phyloP scores from a whole-genome alignment of 2,329 filamentous ascomycete species.

The Hymenoscyphus fraxineus region DNA sequence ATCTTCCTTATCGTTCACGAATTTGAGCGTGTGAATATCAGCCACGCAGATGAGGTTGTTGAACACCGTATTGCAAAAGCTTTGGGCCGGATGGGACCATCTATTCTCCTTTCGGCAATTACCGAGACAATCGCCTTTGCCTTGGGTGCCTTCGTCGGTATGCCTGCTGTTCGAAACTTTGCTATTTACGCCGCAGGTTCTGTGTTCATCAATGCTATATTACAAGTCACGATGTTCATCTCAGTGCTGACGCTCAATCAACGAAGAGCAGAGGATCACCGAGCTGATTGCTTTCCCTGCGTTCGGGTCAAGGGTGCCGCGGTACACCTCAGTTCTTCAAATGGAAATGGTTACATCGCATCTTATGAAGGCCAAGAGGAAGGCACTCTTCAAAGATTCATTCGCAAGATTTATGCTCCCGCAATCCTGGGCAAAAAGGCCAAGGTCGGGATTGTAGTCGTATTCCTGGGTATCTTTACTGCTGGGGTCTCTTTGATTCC shows the following conservation, averaged over 20 bases:
- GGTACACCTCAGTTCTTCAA: slow-evolving; percentile 59
- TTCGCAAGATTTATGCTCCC: slow-evolving; percentile 85
- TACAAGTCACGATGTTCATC: slow-evolving; percentile 96
- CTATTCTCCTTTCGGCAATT: slow-evolving; percentile 89
- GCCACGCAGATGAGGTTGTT: slow-evolving; percentile 82
- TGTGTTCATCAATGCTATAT: slow-evolving; percentile 92
- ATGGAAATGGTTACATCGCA: slow-evolving; percentile 46
- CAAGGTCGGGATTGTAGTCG: slow-evolving; percentile 69
- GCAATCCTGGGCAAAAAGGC: slow-evolving; percentile 73
- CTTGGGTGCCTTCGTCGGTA: slow-evolving; percentile 87
- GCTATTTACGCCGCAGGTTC: slow-evolving; percentile 94
- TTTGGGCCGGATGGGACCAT: slow-evolving; percentile 93
- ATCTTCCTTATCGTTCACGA: slow-evolving; percentile 99
- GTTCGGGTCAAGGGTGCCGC: slow-evolving; percentile 73
- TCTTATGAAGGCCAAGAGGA: slow-evolving; percentile 65
- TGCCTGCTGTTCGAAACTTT: slow-evolving; percentile 97
- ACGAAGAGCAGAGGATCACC: slow-evolving; percentile 78
- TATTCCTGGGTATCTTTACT: slow-evolving; percentile 86
- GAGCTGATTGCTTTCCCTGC: slow-evolving; percentile 90
- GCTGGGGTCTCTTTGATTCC: slow-evolving; percentile 82
- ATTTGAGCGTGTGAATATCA: slow-evolving; percentile 90
- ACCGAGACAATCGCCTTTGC: slow-evolving; percentile 94
- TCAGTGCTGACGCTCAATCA: slow-evolving; percentile 91
- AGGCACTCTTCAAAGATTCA: slow-evolving; percentile 77
- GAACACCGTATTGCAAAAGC: slow-evolving; percentile 82